Conservation (phyloP, 2,329 filamentous ascomycete genomes). For the Penicillium fuscoglaucum region DNA sequence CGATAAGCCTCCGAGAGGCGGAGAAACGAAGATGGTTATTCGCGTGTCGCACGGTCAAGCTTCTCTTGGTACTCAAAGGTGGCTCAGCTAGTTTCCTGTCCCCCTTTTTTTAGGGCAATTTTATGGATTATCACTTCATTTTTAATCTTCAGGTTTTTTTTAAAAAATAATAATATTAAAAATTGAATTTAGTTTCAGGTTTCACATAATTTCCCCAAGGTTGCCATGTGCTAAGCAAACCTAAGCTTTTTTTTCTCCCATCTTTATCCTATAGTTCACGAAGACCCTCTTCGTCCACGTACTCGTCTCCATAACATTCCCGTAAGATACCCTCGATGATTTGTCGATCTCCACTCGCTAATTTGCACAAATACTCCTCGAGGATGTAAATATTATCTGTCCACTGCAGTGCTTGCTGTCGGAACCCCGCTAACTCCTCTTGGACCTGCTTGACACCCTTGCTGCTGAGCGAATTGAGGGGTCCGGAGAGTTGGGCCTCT, state of each 20-base stretch:
- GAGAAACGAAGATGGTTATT: slow-evolving; percentile 28
- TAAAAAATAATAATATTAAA: too few species aligned
- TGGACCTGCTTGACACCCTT: slow-evolving; percentile 36
- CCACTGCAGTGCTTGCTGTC: slow-evolving; percentile 38
- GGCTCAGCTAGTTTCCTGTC: background rate
- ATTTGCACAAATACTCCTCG: slow-evolving; percentile 41
- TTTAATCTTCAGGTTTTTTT: too few species aligned
- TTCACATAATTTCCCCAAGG: background rate
- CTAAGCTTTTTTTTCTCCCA: slow-evolving; percentile 5
- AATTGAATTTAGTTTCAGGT: background rate
- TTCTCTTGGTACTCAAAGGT: slow-evolving; percentile 32
- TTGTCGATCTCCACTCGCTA: slow-evolving; percentile 47
- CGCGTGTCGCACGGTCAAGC: slow-evolving; percentile 35
- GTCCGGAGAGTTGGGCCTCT: slow-evolving; percentile 32
- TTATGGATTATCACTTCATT: slow-evolving; percentile 9
- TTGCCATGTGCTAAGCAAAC: slow-evolving; percentile 13
- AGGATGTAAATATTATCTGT: slow-evolving; percentile 49
- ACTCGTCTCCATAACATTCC: slow-evolving; percentile 56
- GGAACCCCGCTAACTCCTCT: slow-evolving; percentile 37
- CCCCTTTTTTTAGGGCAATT: slow-evolving; percentile 16
- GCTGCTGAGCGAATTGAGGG: slow-evolving; percentile 30
- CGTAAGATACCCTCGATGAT: slow-evolving; percentile 45
- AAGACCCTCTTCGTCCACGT: slow-evolving; percentile 55
- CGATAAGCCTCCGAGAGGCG: slow-evolving; percentile 29
- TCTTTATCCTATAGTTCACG: slow-evolving; percentile 36